Conservation (phyloP, 1,284 basidiomycete genomes). For the Malassezia caprae region DNA sequence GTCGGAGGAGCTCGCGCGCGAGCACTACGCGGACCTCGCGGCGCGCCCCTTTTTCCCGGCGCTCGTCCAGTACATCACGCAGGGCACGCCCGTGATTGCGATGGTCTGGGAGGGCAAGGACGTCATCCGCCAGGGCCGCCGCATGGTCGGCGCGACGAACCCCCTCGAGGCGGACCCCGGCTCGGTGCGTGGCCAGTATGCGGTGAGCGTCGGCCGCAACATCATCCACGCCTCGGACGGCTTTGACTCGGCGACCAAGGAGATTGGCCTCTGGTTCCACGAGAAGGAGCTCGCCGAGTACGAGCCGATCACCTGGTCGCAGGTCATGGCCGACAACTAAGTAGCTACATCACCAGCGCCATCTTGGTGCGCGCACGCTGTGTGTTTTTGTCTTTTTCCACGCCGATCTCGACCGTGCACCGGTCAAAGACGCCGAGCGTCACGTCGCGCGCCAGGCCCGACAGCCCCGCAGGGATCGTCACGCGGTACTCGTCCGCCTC, state of each 20-base stretch:
- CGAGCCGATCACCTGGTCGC: conserved; percentile 48
- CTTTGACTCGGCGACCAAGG: conserved; percentile 51
- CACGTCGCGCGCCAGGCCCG: conserved; percentile 24
- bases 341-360: conserved; percentile 55
- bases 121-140: conserved; percentile 40
- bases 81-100: conserved; percentile 39
- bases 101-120: conserved; percentile 47
- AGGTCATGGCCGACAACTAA: conserved; percentile 38
- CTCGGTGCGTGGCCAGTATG: conserved; percentile 36
- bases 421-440: conserved; percentile 67
- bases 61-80: conserved; percentile 38
- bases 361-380: conserved; percentile 85
- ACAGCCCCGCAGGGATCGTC: conserved; percentile 55
- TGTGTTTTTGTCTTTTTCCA: conserved; percentile 89
- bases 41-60: conserved; percentile 36
- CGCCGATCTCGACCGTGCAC: conserved; percentile 74
- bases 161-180: conserved; percentile 36
- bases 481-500: conserved; percentile 85
- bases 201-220: conserved; percentile 49
- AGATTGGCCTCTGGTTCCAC: conserved; percentile 52
- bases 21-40: conserved; percentile 41
- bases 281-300: conserved; percentile 50
- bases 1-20: conserved; percentile 32
- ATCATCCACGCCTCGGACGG: conserved; percentile 52
- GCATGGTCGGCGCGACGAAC: conserved; percentile 44